Base-by-base conservation (phyloP, 441 rosid genomes). In the Pelargonium myrrhifolium region DNA sequence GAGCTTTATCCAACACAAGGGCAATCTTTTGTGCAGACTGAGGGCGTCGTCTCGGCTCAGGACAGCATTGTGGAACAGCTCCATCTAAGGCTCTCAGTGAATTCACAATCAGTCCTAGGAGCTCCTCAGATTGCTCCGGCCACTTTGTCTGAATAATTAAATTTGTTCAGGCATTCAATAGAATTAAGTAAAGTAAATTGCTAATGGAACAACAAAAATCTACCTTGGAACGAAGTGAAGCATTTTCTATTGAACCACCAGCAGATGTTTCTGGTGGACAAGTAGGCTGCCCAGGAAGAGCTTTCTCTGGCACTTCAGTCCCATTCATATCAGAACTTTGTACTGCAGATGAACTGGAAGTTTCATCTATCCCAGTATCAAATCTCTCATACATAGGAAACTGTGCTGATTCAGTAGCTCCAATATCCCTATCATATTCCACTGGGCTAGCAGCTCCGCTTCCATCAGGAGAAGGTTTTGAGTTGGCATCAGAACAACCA, bases 71-170 rank as follows among this genome's bases (percentile, higher is more conserved):
- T 31, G 95, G 93, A 81, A 87, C 93, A 75, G 90, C 93, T 77
- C 96, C 96, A 71, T 95, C 99, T 62, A 88, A 86, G 73, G 97
- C 86, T 83, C 96, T 86, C 73, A 93, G 83, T 64, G 97, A 93
- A 77, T 93, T 91, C 15, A 93, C 91, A 76, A 93, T 93, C 82
- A 93, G 81, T 77, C 96, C 96, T 67, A 93, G 78, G 39, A 93
- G 91, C 86, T 93, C 99, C 85, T 89, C 97, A 39, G 97, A 93
- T 81, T 93, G 97, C 81, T 93, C 97, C 1, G 96, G 94, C 97
- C 99, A 89, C 81, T 92, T 92, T 67, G 97, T 83, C 99, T 92
- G 87, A 66, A 79, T 72, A n/a, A n/a, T n/a, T n/a, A n/a, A n/a
- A n/a, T n/a, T n/a, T 59, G 62, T 35, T 68, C 76, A 72, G 74